These are phyloP conservation scores for Lactarius sp. DNA, from an alignment of 768 basidiomycete genomes.

Conservation along the genomic window DNA sequence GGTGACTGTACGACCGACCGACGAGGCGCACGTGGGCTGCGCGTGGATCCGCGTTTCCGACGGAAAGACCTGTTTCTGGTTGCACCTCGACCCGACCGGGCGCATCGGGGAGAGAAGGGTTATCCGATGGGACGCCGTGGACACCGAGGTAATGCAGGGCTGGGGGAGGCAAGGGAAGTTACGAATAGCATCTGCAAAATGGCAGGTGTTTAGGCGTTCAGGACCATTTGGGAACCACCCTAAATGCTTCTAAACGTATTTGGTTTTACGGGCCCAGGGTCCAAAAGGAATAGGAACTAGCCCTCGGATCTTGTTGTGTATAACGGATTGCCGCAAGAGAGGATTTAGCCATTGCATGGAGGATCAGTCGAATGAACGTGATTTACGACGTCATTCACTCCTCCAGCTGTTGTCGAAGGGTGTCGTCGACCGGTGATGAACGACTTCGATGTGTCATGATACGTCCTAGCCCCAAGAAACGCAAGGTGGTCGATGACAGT, in stretches of 20 bases:
- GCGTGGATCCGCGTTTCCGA: background rate
- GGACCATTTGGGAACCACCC: background rate
- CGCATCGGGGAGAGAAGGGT: background rate
- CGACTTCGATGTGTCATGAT: too few species aligned
- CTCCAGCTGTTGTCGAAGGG: background rate
- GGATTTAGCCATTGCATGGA: background rate
- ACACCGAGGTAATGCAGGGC: background rate
- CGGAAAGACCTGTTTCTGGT: background rate
- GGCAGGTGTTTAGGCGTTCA: too few species aligned
- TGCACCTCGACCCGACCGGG: background rate
- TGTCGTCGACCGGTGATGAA: too few species aligned
- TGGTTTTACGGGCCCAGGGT: background rate
- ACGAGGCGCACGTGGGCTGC: background rate
- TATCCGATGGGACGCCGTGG: background rate
- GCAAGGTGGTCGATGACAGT: too few species aligned
- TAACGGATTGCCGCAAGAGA: background rate
- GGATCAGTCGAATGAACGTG: background rate
- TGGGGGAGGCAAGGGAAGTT: background rate
- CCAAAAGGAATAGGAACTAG: background rate
- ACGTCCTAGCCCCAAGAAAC: too few species aligned
- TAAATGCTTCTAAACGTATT: too few species aligned
- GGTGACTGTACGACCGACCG: too few species aligned
- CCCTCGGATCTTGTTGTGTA: background rate
- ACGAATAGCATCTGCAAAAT: background rate
- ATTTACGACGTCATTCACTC: background rate